Evolutionary conservation across 1,139 yeast genomes (phyloP).

Genomic region (Debaryomyces singareniensis): DNA sequence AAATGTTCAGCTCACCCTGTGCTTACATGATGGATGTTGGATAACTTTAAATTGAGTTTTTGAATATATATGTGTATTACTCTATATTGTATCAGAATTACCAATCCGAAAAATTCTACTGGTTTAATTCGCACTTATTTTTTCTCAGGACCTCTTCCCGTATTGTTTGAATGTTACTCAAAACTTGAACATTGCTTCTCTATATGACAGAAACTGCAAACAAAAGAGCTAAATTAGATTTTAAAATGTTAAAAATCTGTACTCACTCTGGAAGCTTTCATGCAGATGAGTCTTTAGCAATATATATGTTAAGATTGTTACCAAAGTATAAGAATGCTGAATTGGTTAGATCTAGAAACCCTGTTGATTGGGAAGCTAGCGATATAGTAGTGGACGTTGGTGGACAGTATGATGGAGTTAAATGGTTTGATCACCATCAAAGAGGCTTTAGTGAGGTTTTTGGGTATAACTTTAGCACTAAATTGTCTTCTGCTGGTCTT

Average conservation of each 20-base stretch:
- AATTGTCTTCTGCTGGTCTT: slow-evolving; percentile 89
- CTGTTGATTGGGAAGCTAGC: slow-evolving; percentile 75
- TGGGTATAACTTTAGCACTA: slow-evolving; percentile 44
- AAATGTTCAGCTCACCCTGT: slow-evolving; percentile 21
- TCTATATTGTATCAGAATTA: too few species aligned
- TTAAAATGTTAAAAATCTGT: slow-evolving; percentile 49
- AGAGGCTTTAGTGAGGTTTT: slow-evolving; percentile 46
- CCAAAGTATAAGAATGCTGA: slow-evolving; percentile 65
- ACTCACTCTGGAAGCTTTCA: slow-evolving; percentile 95
- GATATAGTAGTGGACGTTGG: slow-evolving; percentile 94
- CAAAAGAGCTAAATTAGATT: slow-evolving; percentile 8
- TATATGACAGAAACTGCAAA: slow-evolving; percentile 1
- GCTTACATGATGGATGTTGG: slow-evolving; percentile 15
- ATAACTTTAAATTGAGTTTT: slow-evolving; percentile 4
- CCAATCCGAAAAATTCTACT: too few species aligned
- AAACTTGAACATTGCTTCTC: too few species aligned
- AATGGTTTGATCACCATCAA: slow-evolving; percentile 95
- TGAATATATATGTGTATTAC: too few species aligned
- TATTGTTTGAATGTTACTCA: too few species aligned
- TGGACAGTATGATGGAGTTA: slow-evolving; percentile 84
- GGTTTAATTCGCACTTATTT: too few species aligned
- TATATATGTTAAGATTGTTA: slow-evolving; percentile 68
- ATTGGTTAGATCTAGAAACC: slow-evolving; percentile 77
- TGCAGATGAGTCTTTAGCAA: slow-evolving; percentile 97
- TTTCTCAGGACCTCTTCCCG: too few species aligned